Percentiles rank a stretch among this genome's conserved stretches.
Conservation (phyloP, 176 grass and related monocot species). For the Aechmea fasciata region DNA sequence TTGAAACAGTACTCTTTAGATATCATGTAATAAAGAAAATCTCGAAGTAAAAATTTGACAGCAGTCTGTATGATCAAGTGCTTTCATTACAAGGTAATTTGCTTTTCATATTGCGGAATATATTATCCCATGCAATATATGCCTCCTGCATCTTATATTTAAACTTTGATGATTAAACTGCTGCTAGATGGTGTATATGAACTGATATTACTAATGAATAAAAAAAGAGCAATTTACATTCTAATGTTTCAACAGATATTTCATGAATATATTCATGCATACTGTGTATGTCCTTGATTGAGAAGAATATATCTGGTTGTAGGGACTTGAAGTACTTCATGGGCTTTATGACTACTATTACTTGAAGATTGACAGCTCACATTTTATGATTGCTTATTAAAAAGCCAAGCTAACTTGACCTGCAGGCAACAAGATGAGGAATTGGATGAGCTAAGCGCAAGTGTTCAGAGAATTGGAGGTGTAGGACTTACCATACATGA, state of each 20-base stretch:
- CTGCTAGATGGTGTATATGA: background rate
- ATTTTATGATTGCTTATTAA: conserved; percentile 1
- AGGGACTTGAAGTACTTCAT: background rate
- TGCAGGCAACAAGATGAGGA: conserved; percentile 80
- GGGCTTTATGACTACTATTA: background rate
- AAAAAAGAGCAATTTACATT: background rate
- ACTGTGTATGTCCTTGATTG: background rate
- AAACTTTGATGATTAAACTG: background rate
- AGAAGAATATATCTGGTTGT: background rate
- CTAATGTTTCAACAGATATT: background rate
- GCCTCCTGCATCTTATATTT: background rate
- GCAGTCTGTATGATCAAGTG: no score
- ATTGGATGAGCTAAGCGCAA: conserved; percentile 76
- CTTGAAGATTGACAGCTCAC: no score
- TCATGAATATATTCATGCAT: background rate
- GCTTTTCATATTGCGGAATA: no score
- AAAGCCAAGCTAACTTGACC: conserved; percentile 10
- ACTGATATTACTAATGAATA: background rate
- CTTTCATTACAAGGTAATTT: no score
- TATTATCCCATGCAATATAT: no score
- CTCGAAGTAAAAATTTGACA: no score
- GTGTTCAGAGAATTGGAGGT: conserved; percentile 79
- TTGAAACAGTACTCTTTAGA: no score
- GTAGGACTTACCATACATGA: conserved; percentile 93
- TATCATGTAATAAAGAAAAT: no score